Conservation (phyloP, 1,284 basidiomycete species). For the Ustilago bromivora region DNA sequence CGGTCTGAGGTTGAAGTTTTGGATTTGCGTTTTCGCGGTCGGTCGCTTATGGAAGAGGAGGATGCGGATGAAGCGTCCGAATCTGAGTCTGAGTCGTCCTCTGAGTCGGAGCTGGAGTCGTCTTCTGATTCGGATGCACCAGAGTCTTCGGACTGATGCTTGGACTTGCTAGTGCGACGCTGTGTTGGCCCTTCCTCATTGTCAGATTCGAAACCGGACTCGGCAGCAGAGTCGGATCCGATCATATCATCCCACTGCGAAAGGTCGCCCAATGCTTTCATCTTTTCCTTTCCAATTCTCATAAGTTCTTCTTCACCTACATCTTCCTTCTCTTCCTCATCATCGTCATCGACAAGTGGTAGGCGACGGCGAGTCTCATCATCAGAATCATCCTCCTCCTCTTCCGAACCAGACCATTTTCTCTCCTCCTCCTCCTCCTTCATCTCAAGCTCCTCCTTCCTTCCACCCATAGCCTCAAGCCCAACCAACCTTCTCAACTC, state of each 20-base stretch:
- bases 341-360: slow-evolving; percentile 15
- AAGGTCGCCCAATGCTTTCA: slow-evolving; percentile 49
- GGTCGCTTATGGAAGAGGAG: slow-evolving; percentile 7
- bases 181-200: slow-evolving; percentile 7
- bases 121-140: slow-evolving; percentile 61
- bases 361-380: slow-evolving; percentile 15
- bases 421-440: slow-evolving; percentile 41
- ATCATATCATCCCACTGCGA: slow-evolving; percentile 53
- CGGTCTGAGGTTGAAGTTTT: slow-evolving; percentile 4
- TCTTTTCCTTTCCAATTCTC: slow-evolving; percentile 40
- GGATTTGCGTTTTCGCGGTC: slow-evolving; percentile 24
- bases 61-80: slow-evolving; percentile 37
- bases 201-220: slow-evolving; percentile 19
- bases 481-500: slow-evolving; percentile 62
- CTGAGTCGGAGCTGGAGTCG: slow-evolving; percentile 41
- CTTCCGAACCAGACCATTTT: slow-evolving; percentile 54
- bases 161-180: background rate
- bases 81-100: slow-evolving; percentile 53
- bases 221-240: slow-evolving; percentile 38
- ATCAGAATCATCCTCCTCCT: slow-evolving; percentile 46
- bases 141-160: background rate
- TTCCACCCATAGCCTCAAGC: slow-evolving; percentile 14
- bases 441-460: slow-evolving; percentile 9
- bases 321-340: slow-evolving; percentile 27
- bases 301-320: slow-evolving; percentile 37